Conservation (phyloP, 148 eudicot species). For the Arbutus unedo region DNA sequence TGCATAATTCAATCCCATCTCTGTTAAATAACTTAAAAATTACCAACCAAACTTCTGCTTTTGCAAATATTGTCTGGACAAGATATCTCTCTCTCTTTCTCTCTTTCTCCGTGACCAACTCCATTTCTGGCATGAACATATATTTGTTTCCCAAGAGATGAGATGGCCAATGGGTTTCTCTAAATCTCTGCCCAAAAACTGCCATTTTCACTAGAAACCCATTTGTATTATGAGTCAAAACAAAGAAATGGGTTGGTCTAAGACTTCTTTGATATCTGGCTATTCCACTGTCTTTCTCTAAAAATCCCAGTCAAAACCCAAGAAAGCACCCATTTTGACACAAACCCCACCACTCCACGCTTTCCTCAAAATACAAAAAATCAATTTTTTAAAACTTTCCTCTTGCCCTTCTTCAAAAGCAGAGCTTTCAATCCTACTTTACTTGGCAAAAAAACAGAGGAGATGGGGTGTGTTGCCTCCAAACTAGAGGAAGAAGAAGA, state of each 20-base stretch:
- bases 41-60: not conserved
- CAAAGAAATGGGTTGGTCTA: slow-evolving; percentile 20
- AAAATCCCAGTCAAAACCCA: slow-evolving; percentile 30
- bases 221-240: not conserved
- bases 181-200: slow-evolving; percentile 18
- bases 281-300: slow-evolving; percentile 23
- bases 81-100: slow-evolving; percentile 7
- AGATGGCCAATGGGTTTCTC: slow-evolving; percentile 31
- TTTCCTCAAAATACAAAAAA: slow-evolving; percentile 17
- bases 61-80: not conserved
- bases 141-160: slow-evolving; percentile 14
- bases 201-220: slow-evolving; percentile 13
- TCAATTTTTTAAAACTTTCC: slow-evolving; percentile 29
- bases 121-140: slow-evolving; percentile 5
- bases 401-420: slow-evolving; percentile 18
- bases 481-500: slow-evolving; percentile 76
- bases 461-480: slow-evolving; percentile 94
- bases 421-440: not conserved
- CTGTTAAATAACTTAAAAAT: not conserved
- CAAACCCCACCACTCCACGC: slow-evolving; percentile 6
- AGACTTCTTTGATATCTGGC: slow-evolving; percentile 9
- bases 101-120: slow-evolving; percentile 4
- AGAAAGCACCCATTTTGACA: slow-evolving; percentile 20
- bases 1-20: not conserved
- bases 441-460: not conserved